A percentile compares a stretch with the other conserved stretches of the same genome.
These are phyloP conservation scores for Fraxinus excelsior DNA, from an alignment of 257 asterid species.

Conservation along the genomic window DNA sequence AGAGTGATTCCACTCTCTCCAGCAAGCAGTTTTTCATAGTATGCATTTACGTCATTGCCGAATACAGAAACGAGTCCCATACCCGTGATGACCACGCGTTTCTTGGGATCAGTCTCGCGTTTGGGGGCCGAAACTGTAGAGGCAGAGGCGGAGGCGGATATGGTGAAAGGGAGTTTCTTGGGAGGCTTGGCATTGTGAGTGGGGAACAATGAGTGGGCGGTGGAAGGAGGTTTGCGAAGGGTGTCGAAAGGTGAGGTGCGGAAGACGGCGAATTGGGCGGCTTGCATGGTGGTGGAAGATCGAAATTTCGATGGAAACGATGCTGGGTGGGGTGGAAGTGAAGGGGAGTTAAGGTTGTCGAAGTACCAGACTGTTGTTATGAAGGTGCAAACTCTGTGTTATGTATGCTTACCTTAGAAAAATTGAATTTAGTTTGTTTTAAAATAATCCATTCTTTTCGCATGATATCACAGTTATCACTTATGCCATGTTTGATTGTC, in stretches of 20 bases:
- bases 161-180: conserved; percentile 18
- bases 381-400: no score
- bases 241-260: conserved; percentile 46
- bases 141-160: conserved; percentile 33
- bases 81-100: conserved; percentile 58
- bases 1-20: conserved; percentile 55
- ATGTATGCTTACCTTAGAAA: no score
- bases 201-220: conserved; percentile 20
- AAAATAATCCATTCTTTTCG: no score
- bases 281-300: conserved; percentile 32
- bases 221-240: conserved; percentile 32
- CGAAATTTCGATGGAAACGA: conserved; percentile 29
- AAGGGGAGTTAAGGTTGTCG: not conserved
- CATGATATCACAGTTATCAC: no score
- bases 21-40: conserved; percentile 45
- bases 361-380: not conserved
- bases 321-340: not conserved
- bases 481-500: no score
- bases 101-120: conserved; percentile 52
- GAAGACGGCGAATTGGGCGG: conserved; percentile 34
- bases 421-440: no score
- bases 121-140: conserved; percentile 35
- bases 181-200: conserved; percentile 23
- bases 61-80: conserved; percentile 63
- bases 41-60: conserved; percentile 49